Conservation (phyloP, 2,329 filamentous ascomycete species). For the Cladosporium cucumerinum region DNA sequence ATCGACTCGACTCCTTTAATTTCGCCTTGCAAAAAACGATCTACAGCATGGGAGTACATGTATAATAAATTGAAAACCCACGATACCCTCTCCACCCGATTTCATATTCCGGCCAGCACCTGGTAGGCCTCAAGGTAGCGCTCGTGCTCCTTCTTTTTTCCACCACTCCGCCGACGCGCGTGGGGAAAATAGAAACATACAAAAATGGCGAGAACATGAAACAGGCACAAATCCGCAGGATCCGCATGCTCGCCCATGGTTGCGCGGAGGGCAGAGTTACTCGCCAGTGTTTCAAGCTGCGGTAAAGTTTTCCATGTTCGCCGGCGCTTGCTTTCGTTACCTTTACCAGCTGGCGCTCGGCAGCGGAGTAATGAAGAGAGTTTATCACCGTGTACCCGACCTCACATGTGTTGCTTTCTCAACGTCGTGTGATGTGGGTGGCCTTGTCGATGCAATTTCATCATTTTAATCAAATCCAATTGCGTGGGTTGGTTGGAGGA, state of each 20-base stretch:
- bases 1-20: conserved; percentile 12
- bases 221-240: neutral
- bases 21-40: neutral
- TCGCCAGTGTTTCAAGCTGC: neutral
- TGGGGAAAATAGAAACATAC: neutral
- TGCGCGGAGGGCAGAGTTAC: neutral
- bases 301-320: neutral
- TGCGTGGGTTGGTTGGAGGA: neutral
- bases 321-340: neutral
- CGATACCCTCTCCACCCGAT: neutral
- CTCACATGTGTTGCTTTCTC: neutral
- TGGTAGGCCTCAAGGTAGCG: neutral
- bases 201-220: neutral
- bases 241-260: neutral
- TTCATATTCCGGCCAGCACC: neutral
- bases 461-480: neutral
- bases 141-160: neutral
- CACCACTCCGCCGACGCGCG: neutral
- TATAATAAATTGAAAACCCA: neutral
- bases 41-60: neutral
- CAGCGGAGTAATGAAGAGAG: neutral
- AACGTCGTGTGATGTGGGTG: neutral
- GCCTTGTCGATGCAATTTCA: neutral
- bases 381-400: neutral
- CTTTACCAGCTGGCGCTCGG: neutral